Conservation (phyloP, 2,329 filamentous ascomycete genomes). For the Pseudogymnoascus sp. region DNA sequence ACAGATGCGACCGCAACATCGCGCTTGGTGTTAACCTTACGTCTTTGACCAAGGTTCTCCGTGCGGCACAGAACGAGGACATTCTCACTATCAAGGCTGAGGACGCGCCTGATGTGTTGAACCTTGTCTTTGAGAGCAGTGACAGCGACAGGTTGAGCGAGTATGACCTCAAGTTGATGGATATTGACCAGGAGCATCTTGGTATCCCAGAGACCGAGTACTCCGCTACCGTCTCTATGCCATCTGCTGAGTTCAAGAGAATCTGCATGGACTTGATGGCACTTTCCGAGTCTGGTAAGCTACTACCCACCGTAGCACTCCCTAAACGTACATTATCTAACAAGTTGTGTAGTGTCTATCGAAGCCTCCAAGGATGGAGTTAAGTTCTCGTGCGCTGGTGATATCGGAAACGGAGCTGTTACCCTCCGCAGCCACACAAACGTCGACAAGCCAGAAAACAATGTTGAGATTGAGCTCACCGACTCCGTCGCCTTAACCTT, state of each 20-base stretch:
- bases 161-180: constrained; percentile 99
- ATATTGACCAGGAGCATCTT: constrained; percentile 98
- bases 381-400: constrained; percentile 87
- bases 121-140: constrained; percentile 88
- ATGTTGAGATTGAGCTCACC: constrained; percentile 81
- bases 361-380: constrained; percentile 96
- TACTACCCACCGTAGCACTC: not conserved
- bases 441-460: constrained; percentile 79
- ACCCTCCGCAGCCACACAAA: constrained; percentile 84
- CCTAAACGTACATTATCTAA: not conserved
- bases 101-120: constrained; percentile 91
- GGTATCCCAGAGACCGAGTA: constrained; percentile 99
- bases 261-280: constrained; percentile 90
- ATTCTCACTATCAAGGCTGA: constrained; percentile 95
- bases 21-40: constrained; percentile 95
- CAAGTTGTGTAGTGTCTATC: constrained; percentile 65
- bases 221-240: constrained; percentile 83
- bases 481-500: constrained; percentile 95
- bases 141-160: constrained; percentile 89
- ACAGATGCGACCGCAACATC: constrained; percentile 98
- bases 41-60: constrained; percentile 94
- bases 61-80: constrained; percentile 89
- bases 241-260: constrained; percentile 80
- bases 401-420: constrained; percentile 93
- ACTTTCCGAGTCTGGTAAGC: constrained; percentile 89